Evolutionary conservation across 2,329 filamentous ascomycete genomes (phyloP).

Genomic region (Beauveria caledonica): DNA sequence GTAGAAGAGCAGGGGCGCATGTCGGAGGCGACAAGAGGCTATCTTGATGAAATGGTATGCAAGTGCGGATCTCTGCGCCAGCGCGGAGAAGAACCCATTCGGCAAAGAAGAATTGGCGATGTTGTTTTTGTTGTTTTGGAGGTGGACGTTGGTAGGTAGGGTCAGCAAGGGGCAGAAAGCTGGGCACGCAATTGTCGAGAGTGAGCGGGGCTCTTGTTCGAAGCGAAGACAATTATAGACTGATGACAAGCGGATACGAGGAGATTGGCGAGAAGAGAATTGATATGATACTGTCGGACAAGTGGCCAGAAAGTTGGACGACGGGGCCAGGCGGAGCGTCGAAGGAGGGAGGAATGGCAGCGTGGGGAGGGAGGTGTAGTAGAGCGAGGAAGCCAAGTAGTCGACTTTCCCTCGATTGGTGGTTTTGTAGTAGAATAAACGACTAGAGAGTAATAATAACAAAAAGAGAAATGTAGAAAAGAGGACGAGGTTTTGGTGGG

Average conservation of each 20-base stretch:
- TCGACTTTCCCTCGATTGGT: background rate
- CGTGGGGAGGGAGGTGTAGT: background rate
- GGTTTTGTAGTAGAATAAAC: background rate
- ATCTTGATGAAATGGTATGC: background rate
- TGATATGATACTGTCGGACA: background rate
- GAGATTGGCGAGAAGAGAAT: background rate
- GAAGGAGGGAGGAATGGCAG: background rate
- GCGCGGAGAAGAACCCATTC: slow-evolving; percentile 3
- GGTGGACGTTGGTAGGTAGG: background rate
- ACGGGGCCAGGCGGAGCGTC: background rate
- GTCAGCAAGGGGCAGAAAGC: background rate
- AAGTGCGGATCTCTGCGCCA: slow-evolving; percentile 8
- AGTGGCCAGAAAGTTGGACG: background rate
- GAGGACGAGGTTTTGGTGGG: background rate
- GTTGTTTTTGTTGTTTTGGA: background rate
- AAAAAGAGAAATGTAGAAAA: background rate
- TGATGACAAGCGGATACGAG: background rate
- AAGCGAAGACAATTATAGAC: background rate
- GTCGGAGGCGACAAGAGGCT: background rate
- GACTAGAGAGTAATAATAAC: background rate
- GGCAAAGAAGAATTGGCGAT: background rate
- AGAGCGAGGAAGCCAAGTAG: background rate
- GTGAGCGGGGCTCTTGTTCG: background rate
- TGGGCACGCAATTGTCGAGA: background rate
- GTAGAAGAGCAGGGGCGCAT: slow-evolving; percentile 2